Evolutionary conservation across 2,329 filamentous ascomycete species (phyloP).

Genomic region (Monilinia fructicola): DNA sequence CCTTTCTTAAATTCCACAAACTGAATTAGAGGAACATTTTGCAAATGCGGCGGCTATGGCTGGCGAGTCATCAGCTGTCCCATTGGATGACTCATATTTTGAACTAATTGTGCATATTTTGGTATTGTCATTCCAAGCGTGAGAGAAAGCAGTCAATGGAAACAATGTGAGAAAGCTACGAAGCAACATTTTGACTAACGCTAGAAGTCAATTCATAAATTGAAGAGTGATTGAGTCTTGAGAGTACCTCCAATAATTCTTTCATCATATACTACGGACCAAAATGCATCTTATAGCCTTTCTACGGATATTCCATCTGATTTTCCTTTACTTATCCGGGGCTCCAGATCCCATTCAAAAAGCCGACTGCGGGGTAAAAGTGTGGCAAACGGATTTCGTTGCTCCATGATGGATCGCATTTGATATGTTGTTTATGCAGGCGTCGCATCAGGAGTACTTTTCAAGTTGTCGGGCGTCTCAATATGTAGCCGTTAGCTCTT

Average conservation of each 20-base stretch:
- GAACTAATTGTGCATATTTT: constrained; percentile 25
- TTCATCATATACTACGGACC: too few species aligned
- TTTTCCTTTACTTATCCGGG: neutral
- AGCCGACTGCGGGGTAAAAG: constrained; percentile 1
- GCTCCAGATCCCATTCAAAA: neutral
- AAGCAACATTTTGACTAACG: neutral
- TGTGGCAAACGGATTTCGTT: constrained; percentile 5
- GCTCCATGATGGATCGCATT: constrained; percentile 10
- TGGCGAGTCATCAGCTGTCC: constrained; percentile 44
- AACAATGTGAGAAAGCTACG: neutral
- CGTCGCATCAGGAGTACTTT: neutral
- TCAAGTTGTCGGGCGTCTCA: neutral
- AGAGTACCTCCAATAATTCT: neutral
- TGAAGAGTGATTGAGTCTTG: neutral
- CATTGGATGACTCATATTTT: constrained; percentile 39
- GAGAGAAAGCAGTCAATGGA: neutral
- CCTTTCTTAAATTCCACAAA: constrained; percentile 44
- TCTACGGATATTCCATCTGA: neutral
- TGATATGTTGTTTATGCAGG: constrained; percentile 4
- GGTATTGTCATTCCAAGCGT: neutral
- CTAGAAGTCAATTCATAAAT: neutral
- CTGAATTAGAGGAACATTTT: constrained; percentile 41
- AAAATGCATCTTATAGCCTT: constrained; percentile 8
- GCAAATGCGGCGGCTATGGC: constrained; percentile 43
- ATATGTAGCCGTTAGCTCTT: neutral